Evolutionary conservation across 805 yeast species (phyloP).

Genomic region (Ogataea pignaliae): DNA sequence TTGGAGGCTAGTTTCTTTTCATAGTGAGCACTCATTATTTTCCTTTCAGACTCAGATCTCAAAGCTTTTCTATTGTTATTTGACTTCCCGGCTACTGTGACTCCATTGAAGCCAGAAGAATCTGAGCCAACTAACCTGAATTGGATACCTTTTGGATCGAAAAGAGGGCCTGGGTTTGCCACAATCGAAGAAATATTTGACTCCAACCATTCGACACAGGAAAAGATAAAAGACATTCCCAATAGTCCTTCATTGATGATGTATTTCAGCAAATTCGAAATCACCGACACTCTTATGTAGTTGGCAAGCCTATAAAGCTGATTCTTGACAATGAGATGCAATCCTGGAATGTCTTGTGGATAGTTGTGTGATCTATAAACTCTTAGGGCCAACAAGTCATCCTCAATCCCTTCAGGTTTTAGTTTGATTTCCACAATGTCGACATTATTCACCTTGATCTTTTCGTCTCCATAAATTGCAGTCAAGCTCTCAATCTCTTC

Average conservation of each 20-base stretch:
- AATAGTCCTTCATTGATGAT: slow-evolving; percentile 39
- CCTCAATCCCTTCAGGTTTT: slow-evolving; percentile 27
- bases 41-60: slow-evolving; percentile 29
- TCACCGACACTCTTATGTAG: slow-evolving; percentile 59
- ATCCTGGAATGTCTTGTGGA: slow-evolving; percentile 68
- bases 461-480: slow-evolving; percentile 51
- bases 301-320: slow-evolving; percentile 54
- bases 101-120: slow-evolving; percentile 1
- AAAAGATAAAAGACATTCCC: slow-evolving; percentile 68
- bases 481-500: slow-evolving; percentile 70
- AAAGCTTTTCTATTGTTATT: neutral
- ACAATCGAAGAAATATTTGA: slow-evolving; percentile 54
- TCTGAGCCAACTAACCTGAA: neutral
- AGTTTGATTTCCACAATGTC: slow-evolving; percentile 32
- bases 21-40: slow-evolving; percentile 33
- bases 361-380: slow-evolving; percentile 49
- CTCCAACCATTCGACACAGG: slow-evolving; percentile 75
- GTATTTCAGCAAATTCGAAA: slow-evolving; percentile 42
- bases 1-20: slow-evolving; percentile 25
- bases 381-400: slow-evolving; percentile 27
- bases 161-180: slow-evolving; percentile 71
- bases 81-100: neutral
- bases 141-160: slow-evolving; percentile 24
- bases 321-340: slow-evolving; percentile 45
- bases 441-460: slow-evolving; percentile 28